Conservation (phyloP, 202 grass and related monocot species). For the Carex arenaria region DNA sequence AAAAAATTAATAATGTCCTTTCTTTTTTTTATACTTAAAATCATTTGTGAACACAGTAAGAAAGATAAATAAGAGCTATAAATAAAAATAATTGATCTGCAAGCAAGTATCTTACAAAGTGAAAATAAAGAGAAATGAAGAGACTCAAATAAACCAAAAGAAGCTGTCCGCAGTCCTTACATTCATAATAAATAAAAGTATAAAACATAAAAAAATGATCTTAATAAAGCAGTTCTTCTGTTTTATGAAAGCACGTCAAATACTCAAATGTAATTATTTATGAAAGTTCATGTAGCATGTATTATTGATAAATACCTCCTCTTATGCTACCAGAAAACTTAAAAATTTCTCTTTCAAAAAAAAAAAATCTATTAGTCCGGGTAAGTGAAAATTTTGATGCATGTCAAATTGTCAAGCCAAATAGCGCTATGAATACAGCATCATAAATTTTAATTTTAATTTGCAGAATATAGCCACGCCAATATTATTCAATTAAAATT, state of each 20-base stretch:
- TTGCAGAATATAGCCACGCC: not conserved
- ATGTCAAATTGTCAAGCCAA: not conserved
- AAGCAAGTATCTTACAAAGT: not conserved
- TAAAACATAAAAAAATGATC: not conserved
- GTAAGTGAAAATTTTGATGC: not conserved
- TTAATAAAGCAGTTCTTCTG: not conserved
- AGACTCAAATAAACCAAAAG: not conserved
- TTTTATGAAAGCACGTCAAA: not conserved
- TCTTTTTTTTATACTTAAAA: not conserved
- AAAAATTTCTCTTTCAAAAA: not conserved
- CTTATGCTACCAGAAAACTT: not conserved
- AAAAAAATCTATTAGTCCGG: too few species aligned
- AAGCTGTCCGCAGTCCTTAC: not conserved
- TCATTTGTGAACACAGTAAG: not conserved
- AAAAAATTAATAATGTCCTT: not conserved
- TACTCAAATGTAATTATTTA: not conserved
- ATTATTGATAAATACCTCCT: not conserved
- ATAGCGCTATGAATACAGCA: not conserved
- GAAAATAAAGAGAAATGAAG: not conserved
- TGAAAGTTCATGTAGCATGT: not conserved
- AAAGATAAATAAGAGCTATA: not conserved
- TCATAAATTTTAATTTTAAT: not conserved
- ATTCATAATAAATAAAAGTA: not conserved
- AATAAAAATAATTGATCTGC: not conserved
- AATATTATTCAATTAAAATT: not conserved